Evolutionary conservation across 1,139 yeast species (phyloP).

Genomic region (Taiozyma sp.): DNA sequence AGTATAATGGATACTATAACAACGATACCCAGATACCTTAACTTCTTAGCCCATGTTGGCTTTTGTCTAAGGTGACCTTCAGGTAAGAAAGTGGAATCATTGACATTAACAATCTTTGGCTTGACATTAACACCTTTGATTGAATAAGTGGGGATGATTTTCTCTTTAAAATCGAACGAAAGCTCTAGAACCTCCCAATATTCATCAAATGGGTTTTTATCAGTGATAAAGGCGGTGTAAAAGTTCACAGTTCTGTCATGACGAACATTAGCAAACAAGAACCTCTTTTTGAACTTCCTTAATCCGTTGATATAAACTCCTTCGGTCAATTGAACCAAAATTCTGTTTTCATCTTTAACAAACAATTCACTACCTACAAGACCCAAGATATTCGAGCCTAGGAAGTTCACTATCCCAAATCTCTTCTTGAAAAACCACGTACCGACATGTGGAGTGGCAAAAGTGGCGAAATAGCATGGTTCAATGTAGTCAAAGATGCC

Average conservation of each 20-base stretch:
- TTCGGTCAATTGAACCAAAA: conserved; percentile 49
- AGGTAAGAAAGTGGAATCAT: conserved; percentile 26
- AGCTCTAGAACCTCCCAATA: conserved; percentile 29
- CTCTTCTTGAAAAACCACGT: conserved; percentile 41
- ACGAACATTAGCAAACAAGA: conserved; percentile 66
- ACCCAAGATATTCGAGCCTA: conserved; percentile 68
- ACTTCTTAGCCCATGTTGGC: conserved; percentile 17
- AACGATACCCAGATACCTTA: conserved; percentile 31
- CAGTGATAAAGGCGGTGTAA: conserved; percentile 45
- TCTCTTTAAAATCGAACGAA: conserved; percentile 17
- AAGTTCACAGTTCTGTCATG: conserved; percentile 68
- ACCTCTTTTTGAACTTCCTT: conserved; percentile 47
- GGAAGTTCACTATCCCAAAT: conserved; percentile 40
- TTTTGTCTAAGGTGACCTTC: conserved; percentile 3
- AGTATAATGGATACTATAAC: conserved; percentile 34
- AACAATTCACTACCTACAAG: conserved; percentile 74
- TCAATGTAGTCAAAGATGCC: conserved; percentile 53
- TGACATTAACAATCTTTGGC: conserved; percentile 57
- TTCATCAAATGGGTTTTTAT: conserved; percentile 40
- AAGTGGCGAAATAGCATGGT: conserved; percentile 69
- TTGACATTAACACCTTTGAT: conserved; percentile 26
- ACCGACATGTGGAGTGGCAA: conserved; percentile 92
- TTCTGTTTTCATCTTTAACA: conserved; percentile 39
- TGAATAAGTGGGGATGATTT: conserved; percentile 13
- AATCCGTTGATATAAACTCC: conserved; percentile 53